Percentiles rank a stretch among this genome's conserved stretches.
These are phyloP conservation scores for Avicennia marina DNA, from an alignment of 257 asterid genomes.

Conservation along the genomic window DNA sequence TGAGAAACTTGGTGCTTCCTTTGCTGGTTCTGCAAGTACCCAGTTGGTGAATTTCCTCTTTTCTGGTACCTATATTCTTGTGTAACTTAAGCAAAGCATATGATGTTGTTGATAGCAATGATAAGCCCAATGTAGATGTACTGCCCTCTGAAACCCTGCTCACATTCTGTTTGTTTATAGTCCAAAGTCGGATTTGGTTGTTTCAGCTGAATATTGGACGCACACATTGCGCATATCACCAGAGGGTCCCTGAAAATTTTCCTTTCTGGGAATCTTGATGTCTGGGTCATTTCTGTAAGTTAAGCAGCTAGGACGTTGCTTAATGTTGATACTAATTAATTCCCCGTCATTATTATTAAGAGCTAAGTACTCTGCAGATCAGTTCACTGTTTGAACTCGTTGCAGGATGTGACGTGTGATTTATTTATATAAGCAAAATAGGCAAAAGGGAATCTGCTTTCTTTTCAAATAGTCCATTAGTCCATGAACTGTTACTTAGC, in stretches of 20 bases:
- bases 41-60: constrained; percentile 45
- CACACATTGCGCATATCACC: constrained; percentile 41
- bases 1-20: constrained; percentile 39
- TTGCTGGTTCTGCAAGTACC: constrained; percentile 51
- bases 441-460: constrained; percentile 82
- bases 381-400: constrained; percentile 8
- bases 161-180: constrained; percentile 30
- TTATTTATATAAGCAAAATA: constrained; percentile 14
- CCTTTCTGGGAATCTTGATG: constrained; percentile 49
- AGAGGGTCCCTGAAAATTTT: constrained; percentile 42
- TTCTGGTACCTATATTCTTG: constrained; percentile 14
- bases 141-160: constrained; percentile 29
- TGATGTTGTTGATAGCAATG: constrained; percentile 45
- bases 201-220: constrained; percentile 40
- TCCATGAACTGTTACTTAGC: constrained; percentile 71
- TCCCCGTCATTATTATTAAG: no score
- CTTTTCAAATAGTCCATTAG: constrained; percentile 41
- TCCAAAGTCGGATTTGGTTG: constrained; percentile 40
- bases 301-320: constrained; percentile 22
- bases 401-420: constrained; percentile 8
- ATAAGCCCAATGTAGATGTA: constrained; percentile 35
- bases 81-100: constrained; percentile 47
- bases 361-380: constrained; percentile 18
- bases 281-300: constrained; percentile 36
- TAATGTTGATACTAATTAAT: no score